Conservation (phyloP, 306 rosid genomes). For the Quercus engelmannii region DNA sequence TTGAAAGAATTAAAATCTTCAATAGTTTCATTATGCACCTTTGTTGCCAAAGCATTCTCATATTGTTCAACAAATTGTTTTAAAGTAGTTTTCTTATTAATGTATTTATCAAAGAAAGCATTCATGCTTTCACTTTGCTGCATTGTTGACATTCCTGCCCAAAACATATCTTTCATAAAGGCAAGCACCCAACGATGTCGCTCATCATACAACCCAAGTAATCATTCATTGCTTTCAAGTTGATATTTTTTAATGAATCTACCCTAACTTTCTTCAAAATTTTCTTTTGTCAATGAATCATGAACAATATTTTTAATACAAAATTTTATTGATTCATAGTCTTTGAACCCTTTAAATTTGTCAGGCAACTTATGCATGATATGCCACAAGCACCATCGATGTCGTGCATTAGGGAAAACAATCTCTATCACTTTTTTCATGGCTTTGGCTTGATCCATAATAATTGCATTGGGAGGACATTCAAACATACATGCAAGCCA, state of each 20-base stretch:
- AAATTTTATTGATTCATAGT: too few species aligned
- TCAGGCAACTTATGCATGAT: neutral
- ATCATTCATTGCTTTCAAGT: too few species aligned
- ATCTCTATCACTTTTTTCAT: neutral
- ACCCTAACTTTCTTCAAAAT: too few species aligned
- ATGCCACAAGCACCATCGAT: constrained; percentile 25
- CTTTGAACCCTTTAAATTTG: too few species aligned
- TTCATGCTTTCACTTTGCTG: neutral
- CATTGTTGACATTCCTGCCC: neutral
- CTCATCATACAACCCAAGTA: neutral
- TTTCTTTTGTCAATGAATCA: too few species aligned
- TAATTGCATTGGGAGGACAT: constrained; percentile 14
- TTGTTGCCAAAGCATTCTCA: neutral
- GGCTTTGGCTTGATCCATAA: neutral
- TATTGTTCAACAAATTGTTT: neutral
- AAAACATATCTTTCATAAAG: neutral
- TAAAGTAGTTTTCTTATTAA: neutral
- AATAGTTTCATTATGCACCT: neutral
- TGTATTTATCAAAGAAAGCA: constrained; percentile 4
- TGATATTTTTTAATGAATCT: too few species aligned
- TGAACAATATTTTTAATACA: too few species aligned
- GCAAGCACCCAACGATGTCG: neutral
- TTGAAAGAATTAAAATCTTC: neutral
- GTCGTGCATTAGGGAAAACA: constrained; percentile 22
- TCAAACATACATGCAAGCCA: constrained; percentile 19